phyloP scores from a whole-genome alignment of 345 rosid genomes.

The Litchi chinensis region DNA sequence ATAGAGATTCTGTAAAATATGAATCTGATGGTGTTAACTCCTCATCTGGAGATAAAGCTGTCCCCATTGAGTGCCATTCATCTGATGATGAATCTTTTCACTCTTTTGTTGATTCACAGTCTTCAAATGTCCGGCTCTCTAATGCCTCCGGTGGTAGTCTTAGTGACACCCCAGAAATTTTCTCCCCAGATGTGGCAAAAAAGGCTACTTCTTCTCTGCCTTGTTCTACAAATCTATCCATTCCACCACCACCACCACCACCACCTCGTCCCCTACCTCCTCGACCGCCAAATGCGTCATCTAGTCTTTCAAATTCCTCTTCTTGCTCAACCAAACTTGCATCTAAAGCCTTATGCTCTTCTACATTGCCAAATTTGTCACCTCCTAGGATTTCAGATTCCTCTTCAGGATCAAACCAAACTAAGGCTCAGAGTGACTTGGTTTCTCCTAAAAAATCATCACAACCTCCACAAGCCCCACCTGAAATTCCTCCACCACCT shows the following conservation, averaged over 20 bases:
- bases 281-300: slow-evolving; percentile 18
- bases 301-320: slow-evolving; percentile 8
- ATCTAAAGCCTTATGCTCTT: slow-evolving; percentile 32
- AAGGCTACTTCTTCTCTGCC: slow-evolving; percentile 29
- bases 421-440: slow-evolving; percentile 13
- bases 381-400: slow-evolving; percentile 32
- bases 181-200: slow-evolving; percentile 27
- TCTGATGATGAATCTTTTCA: slow-evolving; percentile 91
- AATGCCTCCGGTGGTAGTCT: slow-evolving; percentile 62
- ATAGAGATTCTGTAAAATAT: slow-evolving; percentile 37
- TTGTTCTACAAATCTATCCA: slow-evolving; percentile 18
- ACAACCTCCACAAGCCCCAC: slow-evolving; percentile 18
- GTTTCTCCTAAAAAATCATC: slow-evolving; percentile 33
- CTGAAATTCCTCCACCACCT: slow-evolving; percentile 60
- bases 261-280: slow-evolving; percentile 45
- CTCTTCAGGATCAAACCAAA: slow-evolving; percentile 31
- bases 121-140: slow-evolving; percentile 55
- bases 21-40: slow-evolving; percentile 47
- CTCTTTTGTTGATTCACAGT: slow-evolving; percentile 59
- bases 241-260: slow-evolving; percentile 51
- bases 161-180: slow-evolving; percentile 37
- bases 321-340: slow-evolving; percentile 20
- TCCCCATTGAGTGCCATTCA: slow-evolving; percentile 44
- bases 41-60: slow-evolving; percentile 32
- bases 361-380: slow-evolving; percentile 29